Evolutionary conservation across 148 eudicot species (phyloP), one percentile per base, ranked within the genome.

Genomic region (Beta vulgaris): DNA sequence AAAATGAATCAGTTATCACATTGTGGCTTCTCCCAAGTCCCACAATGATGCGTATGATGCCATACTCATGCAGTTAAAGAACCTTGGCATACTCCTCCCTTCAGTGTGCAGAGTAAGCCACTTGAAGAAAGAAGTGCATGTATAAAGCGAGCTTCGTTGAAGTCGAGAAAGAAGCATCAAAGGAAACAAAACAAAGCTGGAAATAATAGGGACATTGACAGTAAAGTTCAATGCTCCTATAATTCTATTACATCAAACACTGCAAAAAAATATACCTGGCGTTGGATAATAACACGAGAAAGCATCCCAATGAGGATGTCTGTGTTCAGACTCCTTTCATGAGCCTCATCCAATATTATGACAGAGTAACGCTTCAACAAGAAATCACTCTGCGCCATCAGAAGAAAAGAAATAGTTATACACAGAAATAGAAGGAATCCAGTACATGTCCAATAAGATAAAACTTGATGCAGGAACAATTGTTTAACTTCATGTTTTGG

Each of bases 261-360:
- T 63, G 37, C 13, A 26, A 48, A 63, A 28, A 2, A 42, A 61
- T 69, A 78, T 76, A 94, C 98, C 88, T 87, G 88, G 29, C 98
- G 91, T 82, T 73, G 65, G 74, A 61, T 82, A 77, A 89, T 81
- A 70, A 87, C 82, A 57, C 96, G 92, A 59, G 98, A 95, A 80
- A 92, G 96, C 98, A 92, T 89, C 79, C 98, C 98, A 69, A 91
- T 88, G 60, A 95, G 98, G 74, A 95, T 90, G 79, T 95, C 96
- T 8, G 97, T 95, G 81, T 92, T 91, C 87, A 95, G 81, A 84
- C 94, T 95, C 83, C 99, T 90, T 83, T 92, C 96, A 82, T 95
- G 99, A 85, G 92, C 99, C 84, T 95, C 99, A 81, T 95, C 99
- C 90, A 95, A 82, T 48, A 95, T 89, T 68, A 95, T 72, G 31